Base-by-base conservation (phyloP, 306 rosid species). In the Carpinus fangiana region DNA sequence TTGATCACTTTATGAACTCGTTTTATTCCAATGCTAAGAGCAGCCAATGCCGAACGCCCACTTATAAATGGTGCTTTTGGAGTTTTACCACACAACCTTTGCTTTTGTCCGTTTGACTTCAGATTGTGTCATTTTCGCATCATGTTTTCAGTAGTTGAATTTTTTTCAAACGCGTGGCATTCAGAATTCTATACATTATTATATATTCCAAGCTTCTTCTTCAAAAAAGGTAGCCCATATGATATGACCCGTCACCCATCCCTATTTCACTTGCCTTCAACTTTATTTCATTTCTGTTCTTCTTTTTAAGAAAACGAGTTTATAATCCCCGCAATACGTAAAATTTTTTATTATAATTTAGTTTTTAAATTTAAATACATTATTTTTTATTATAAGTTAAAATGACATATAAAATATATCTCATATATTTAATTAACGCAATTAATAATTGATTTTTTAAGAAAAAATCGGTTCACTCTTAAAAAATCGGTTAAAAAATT, bases 191-290 rank as follows among this genome's bases (percentile, higher is more conserved):
- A 61, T 84, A 64, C 83, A 61, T 41, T 38, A 31, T 31, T 31
- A 31, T 38, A 75, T 74, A 67, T 87, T 81, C 89, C 83, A 72
- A 82, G 78, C 87, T 82, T 90, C 81, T 26, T 8, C 76, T 12
- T 70, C 67, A 77, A 80, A 86, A 78, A 52, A 83, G 87, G 87
- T 64, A 66, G 80, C 68, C 51, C 34, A 31, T 31, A 31, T 0
- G 26, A 31, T 31, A 31, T 0, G 26, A 31, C 34, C 2, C 34
- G 34, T 31, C 26, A 31, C 34, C 57, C 55, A 5, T 48, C 64
- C 7, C 56, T 26, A 1, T 45, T 75, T 71, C 85, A 72, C 56
- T 46, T 34, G 79, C 73, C 43, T 85, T 82, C 79, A 52, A 77
- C 85, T 87, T 87, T 82, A 73, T 77, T 46, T 65, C 75, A 72